phyloP scores from a whole-genome alignment of 148 eudicot genomes.

The Agrostemma githago region DNA sequence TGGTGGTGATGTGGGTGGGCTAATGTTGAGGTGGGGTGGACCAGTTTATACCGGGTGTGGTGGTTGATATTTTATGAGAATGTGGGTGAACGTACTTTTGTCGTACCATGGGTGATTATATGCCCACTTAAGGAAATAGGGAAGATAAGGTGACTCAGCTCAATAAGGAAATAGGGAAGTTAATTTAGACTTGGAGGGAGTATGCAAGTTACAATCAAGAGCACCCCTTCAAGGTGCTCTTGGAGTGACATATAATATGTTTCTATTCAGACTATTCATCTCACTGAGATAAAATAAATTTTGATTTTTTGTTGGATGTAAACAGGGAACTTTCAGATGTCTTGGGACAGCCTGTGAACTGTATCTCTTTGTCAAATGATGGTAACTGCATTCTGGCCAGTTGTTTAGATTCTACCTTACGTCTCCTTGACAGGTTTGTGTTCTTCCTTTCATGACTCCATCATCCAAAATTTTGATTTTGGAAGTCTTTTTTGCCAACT shows the following conservation, averaged over 20 bases:
- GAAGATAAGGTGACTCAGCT: no score
- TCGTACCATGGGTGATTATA: no score
- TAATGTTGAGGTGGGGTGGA: no score
- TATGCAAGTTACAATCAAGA: neutral
- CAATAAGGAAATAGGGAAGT: no score
- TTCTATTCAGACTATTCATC: constrained; percentile 5
- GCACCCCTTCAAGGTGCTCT: neutral
- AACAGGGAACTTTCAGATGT: constrained; percentile 79
- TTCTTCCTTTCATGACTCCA: constrained; percentile 6
- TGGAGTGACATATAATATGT: neutral
- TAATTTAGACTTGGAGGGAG: no score
- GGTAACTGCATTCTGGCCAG: constrained; percentile 83
- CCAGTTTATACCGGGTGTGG: no score
- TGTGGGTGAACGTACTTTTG: no score
- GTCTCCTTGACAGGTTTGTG: constrained; percentile 79
- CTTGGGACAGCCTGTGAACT: constrained; percentile 90
- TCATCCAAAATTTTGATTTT: neutral
- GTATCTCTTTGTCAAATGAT: constrained; percentile 90
- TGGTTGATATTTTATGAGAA: no score
- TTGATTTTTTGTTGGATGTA: constrained; percentile 9
- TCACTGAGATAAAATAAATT: neutral
- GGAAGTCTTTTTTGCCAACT: neutral
- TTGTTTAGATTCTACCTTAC: constrained; percentile 87
- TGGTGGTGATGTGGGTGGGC: no score
- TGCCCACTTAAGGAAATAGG: no score